A percentile compares a stretch with the other conserved stretches of the same genome.
phyloP scores from a whole-genome alignment of 148 eudicot species.

The Camellia granthamiana region DNA sequence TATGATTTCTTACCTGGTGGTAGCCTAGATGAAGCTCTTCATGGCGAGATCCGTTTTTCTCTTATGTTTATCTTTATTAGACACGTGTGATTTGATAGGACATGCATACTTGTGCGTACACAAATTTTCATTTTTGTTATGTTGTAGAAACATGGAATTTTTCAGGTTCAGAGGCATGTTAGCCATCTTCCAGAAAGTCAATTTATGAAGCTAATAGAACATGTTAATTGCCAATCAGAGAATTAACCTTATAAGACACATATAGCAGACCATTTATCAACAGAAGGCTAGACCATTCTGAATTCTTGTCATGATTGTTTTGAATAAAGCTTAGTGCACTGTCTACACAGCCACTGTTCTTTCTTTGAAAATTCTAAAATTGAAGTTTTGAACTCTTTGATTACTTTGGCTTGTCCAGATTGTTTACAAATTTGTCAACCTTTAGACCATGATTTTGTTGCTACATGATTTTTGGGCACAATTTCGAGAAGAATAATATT shows the following conservation, averaged over 20 bases:
- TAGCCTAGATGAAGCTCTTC: slow-evolving; percentile 95
- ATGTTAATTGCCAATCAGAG: not conserved
- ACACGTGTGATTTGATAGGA: not conserved
- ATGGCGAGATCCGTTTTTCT: slow-evolving; percentile 53
- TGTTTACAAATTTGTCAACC: not conserved
- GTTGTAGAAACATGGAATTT: not conserved
- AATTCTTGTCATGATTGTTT: not conserved
- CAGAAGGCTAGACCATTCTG: not conserved
- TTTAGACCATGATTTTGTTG: not conserved
- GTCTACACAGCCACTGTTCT: not conserved
- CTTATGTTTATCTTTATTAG: not conserved
- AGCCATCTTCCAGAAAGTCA: not conserved
- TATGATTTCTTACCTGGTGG: slow-evolving; percentile 94
- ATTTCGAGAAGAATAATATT: not conserved
- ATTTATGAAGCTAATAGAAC: not conserved
- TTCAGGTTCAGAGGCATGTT: not conserved
- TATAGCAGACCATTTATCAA: not conserved
- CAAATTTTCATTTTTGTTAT: not conserved
- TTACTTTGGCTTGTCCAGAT: not conserved
- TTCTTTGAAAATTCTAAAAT: not conserved
- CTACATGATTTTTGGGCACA: not conserved
- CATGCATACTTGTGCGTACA: not conserved
- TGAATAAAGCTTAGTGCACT: not conserved
- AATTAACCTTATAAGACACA: too few species aligned
- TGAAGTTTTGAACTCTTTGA: not conserved